Base-by-base conservation (phyloP, 768 basidiomycete genomes). In the Xerocomellus intermedius region DNA sequence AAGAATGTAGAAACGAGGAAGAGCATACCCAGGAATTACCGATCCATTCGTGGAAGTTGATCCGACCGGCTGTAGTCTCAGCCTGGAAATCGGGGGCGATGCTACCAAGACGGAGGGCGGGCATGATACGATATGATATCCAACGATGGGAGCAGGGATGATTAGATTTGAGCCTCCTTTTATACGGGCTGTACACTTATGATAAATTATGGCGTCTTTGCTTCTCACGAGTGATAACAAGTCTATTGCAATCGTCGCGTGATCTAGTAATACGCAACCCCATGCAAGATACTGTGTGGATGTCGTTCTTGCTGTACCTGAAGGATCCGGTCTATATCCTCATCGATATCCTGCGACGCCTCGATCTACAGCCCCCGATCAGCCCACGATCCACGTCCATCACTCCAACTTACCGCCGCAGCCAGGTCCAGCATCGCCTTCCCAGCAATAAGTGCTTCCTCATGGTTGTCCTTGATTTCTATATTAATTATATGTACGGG, bases 381-480 rank as follows among this genome's bases (percentile, higher is more conserved):
- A 63, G 56, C 41, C 52, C 46, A 22, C 56, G 21, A 54, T 53
- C 43, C 44, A 26, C 22, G 26, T 24, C 32, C 13, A 42, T 47
- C 36, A 41, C 5, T 30, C 13, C 17, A 30, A 79, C 92, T 75
- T 65, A 97, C 96, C 51, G 94, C 89, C 45, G 84, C 78, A 8
- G 93, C 94, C 21, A 99, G 77, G 65, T 96, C 95, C 28, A 98
- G 77, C 69, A 98, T 94, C 2, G 96, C 94, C 70, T 87, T 91
- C 17, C 97, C 96, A 24, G 97, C 97, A 60, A 98, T 93, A 44
- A 89, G 77, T 1, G 97, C 97, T 73, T 99, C 97, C 78, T 98
- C 97, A 64, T 98, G 95, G 67, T 97, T 98, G 73, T 99, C 97
- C 76, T 91, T 97, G 73, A 98, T 98, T 68, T 99, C 97, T 57